These are phyloP conservation scores for Pichia occidentalis DNA, from an alignment of 805 yeast genomes.

Conservation along the genomic window DNA sequence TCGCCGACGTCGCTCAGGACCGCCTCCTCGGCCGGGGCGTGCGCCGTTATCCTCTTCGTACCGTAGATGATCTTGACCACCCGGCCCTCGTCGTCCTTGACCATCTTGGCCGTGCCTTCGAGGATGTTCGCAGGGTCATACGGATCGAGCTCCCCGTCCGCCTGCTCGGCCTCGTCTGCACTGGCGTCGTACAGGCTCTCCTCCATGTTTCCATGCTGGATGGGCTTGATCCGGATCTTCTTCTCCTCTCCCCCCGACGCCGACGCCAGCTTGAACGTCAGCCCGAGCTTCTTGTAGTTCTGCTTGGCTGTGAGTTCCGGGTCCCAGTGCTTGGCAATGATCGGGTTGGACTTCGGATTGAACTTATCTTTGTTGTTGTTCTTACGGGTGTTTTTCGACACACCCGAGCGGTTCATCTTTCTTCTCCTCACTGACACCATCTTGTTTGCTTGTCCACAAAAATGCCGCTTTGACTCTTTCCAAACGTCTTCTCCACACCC, in stretches of 20 bases:
- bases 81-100: constrained; percentile 63
- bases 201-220: constrained; percentile 14
- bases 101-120: constrained; percentile 71
- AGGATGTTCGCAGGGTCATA: constrained; percentile 58
- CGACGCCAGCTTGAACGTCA: constrained; percentile 56
- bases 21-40: not conserved
- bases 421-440: constrained; percentile 67
- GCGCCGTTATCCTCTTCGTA: constrained; percentile 36
- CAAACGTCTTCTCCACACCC: too few species aligned
- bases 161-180: constrained; percentile 26
- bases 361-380: constrained; percentile 68
- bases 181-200: constrained; percentile 24
- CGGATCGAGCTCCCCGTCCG: constrained; percentile 32
- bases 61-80: constrained; percentile 68
- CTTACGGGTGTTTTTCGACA: constrained; percentile 60
- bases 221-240: constrained; percentile 35
- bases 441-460: constrained; percentile 1
- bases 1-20: constrained; percentile 22
- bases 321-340: constrained; percentile 91
- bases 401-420: constrained; percentile 71
- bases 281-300: constrained; percentile 78
- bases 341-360: constrained; percentile 64
- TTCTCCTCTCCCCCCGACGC: constrained; percentile 81
- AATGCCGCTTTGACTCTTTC: too few species aligned
- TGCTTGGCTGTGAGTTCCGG: constrained; percentile 71